phyloP scores from a whole-genome alignment of 2,329 filamentous ascomycete species.

The Trichoderma breve region DNA sequence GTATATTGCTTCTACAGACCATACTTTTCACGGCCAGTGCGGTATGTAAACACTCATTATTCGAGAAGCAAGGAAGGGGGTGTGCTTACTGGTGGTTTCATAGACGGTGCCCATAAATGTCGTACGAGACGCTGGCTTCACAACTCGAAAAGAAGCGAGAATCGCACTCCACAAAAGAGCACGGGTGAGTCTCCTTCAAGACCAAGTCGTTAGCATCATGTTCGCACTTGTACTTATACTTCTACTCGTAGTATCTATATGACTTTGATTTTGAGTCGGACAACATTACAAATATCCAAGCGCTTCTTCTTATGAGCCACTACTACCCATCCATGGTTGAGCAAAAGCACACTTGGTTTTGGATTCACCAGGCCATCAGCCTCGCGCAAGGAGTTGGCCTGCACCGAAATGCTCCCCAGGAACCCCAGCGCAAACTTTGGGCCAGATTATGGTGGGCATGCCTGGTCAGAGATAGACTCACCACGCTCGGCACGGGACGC shows the following conservation, averaged over 20 bases:
- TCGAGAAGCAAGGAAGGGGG: background rate
- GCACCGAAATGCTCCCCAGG: constrained; percentile 19
- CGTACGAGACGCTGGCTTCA: constrained; percentile 10
- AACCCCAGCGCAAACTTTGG: constrained; percentile 23
- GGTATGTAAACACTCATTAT: background rate
- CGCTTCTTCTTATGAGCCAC: constrained; percentile 25
- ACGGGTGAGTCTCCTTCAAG: background rate
- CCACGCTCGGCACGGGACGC: constrained; percentile 24
- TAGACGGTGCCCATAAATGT: constrained; percentile 9
- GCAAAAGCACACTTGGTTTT: constrained; percentile 28
- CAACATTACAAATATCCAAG: constrained; percentile 23
- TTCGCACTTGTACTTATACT: background rate
- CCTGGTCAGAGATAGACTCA: constrained; percentile 23
- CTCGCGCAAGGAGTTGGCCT: constrained; percentile 24
- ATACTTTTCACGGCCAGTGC: constrained; percentile 15
- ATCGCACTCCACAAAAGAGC: constrained; percentile 19
- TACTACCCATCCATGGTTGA: constrained; percentile 26
- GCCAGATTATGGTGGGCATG: constrained; percentile 26
- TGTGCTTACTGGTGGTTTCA: background rate
- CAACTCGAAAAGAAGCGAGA: constrained; percentile 21
- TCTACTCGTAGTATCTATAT: constrained; percentile 20
- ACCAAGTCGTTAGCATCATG: background rate
- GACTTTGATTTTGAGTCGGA: constrained; percentile 25
- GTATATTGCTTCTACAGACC: constrained; percentile 12
- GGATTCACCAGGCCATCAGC: constrained; percentile 25